These are phyloP conservation scores for Fusarium sp. DNA, from an alignment of 2,329 filamentous ascomycete species.

Conservation along the genomic window DNA sequence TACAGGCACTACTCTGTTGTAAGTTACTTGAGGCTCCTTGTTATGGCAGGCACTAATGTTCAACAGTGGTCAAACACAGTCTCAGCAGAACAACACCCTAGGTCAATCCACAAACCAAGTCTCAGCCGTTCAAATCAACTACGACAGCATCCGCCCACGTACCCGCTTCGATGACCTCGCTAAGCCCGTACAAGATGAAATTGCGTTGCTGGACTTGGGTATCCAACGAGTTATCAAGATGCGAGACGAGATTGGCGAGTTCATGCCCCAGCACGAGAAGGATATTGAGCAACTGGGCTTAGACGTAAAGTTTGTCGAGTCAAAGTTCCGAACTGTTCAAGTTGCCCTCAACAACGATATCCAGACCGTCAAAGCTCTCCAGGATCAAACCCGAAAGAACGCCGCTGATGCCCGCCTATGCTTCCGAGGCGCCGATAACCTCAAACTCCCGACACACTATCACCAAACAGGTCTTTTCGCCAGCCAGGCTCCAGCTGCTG, in stretches of 20 bases:
- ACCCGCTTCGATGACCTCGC: constrained; percentile 92
- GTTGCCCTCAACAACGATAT: constrained; percentile 65
- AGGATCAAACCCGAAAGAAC: constrained; percentile 68
- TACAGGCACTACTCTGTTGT: constrained; percentile 46
- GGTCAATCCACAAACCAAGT: constrained; percentile 60
- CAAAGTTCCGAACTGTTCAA: constrained; percentile 57
- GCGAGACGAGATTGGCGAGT: constrained; percentile 79
- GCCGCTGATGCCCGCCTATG: constrained; percentile 75
- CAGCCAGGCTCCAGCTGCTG: constrained; percentile 43
- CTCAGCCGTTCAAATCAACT: constrained; percentile 81
- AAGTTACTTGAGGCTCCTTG: constrained; percentile 8
- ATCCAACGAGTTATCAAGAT: constrained; percentile 84
- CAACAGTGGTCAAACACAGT: constrained; percentile 44
- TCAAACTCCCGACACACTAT: constrained; percentile 72
- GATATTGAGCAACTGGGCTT: constrained; percentile 59
- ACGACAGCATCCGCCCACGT: constrained; percentile 81
- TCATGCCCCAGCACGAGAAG: constrained; percentile 65
- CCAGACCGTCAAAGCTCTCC: constrained; percentile 70
- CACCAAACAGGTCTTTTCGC: constrained; percentile 59
- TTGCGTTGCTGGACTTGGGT: constrained; percentile 80
- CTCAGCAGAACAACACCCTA: constrained; percentile 39
- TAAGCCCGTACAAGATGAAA: constrained; percentile 80
- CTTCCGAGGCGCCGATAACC: constrained; percentile 78
- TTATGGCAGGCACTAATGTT: constrained; percentile 26
- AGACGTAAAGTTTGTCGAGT: constrained; percentile 60